Evolutionary conservation across 108 stramenopile species (phyloP).

Genomic region (Skeletonema tropicum): DNA sequence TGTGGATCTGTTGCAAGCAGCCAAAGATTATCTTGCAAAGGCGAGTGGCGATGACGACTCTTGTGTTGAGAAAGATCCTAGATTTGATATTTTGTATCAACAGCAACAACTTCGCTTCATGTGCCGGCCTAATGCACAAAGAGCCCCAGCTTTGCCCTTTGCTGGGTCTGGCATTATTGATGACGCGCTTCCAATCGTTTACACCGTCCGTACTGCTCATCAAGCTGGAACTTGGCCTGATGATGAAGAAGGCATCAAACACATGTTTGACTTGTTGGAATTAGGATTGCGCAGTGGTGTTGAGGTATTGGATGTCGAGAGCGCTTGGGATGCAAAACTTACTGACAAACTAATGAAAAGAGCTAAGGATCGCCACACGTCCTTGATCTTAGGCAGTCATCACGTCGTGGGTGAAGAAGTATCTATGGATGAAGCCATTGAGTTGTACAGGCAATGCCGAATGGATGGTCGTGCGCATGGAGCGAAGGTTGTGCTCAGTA

Average conservation of each 20-base stretch:
- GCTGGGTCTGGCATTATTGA: slow-evolving; percentile 56
- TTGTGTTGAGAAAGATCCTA: slow-evolving; percentile 49
- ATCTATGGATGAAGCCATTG: slow-evolving; percentile 67
- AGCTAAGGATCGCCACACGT: slow-evolving; percentile 77
- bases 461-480: slow-evolving; percentile 90
- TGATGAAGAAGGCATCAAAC: slow-evolving; percentile 75
- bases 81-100: slow-evolving; percentile 82
- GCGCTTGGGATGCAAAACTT: slow-evolving; percentile 78
- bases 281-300: slow-evolving; percentile 92
- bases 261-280: slow-evolving; percentile 82
- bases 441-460: slow-evolving; percentile 85
- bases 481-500: slow-evolving; percentile 88
- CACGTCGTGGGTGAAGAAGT: slow-evolving; percentile 88
- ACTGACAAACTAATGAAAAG: slow-evolving; percentile 59
- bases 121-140: slow-evolving; percentile 67
- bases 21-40: slow-evolving; percentile 39
- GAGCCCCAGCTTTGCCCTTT: slow-evolving; percentile 83
- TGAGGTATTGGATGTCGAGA: slow-evolving; percentile 96
- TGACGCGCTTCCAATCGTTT: slow-evolving; percentile 92
- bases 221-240: slow-evolving; percentile 97
- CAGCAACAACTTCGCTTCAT: slow-evolving; percentile 72
- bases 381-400: slow-evolving; percentile 89
- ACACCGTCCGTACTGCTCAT: slow-evolving; percentile 90
- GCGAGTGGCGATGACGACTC: background rate
- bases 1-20: slow-evolving; percentile 71